Conservation (phyloP, 2,329 filamentous ascomycete species). For the Sarocladium oryzae region DNA sequence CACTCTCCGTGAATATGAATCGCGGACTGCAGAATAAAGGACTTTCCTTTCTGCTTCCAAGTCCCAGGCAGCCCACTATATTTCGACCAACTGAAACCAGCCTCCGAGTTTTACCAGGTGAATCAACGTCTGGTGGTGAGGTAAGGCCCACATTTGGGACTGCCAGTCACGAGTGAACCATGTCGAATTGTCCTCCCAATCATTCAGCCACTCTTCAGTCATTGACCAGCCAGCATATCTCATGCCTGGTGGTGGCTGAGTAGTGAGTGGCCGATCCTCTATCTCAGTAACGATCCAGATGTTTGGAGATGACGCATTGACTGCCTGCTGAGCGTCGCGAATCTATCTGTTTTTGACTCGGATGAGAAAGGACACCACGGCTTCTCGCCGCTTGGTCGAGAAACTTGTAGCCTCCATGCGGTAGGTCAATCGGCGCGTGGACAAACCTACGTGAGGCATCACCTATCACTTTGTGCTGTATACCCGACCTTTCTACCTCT, state of each 20-base stretch:
- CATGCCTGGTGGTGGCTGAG: background rate
- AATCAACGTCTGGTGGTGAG: background rate
- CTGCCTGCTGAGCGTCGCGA: background rate
- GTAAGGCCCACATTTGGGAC: background rate
- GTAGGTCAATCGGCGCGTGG: background rate
- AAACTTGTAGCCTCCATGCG: background rate
- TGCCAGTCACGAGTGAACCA: background rate
- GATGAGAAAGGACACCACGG: background rate
- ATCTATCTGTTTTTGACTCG: background rate
- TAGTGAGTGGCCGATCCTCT: background rate
- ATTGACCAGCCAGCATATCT: background rate
- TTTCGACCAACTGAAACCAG: background rate
- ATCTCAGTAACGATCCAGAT: background rate
- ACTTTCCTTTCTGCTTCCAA: background rate
- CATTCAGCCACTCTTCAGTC: background rate
- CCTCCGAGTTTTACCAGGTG: background rate
- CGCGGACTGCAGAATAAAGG: background rate
- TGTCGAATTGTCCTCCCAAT: background rate
- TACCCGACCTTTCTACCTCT: background rate
- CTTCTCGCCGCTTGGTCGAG: background rate
- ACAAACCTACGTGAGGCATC: background rate
- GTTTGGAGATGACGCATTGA: background rate
- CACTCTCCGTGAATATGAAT: background rate
- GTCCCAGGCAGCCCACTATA: background rate
- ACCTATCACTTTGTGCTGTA: background rate